phyloP scores from a whole-genome alignment of 306 rosid genomes.

The Cicer arietinum region DNA sequence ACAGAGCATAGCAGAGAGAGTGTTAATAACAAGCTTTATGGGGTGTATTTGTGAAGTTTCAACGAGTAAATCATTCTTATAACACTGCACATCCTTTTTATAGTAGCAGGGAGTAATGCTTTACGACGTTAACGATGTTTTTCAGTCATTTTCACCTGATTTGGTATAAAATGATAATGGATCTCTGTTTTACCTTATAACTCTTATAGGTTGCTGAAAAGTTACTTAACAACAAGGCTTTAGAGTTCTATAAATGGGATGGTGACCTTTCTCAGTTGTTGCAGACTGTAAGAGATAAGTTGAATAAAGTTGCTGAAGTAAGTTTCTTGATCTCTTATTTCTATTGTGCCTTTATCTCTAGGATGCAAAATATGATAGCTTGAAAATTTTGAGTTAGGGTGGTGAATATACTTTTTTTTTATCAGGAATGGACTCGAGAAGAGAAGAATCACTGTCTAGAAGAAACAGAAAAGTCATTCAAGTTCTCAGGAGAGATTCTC shows the following conservation, averaged over 20 bases:
- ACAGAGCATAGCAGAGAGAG: background rate
- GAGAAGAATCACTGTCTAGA: slow-evolving; percentile 95
- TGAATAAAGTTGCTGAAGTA: slow-evolving; percentile 91
- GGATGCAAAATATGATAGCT: too few species aligned
- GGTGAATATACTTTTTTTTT: background rate
- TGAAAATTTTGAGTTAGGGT: too few species aligned
- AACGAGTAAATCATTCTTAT: background rate
- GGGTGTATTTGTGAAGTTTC: slow-evolving; percentile 24
- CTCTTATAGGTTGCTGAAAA: slow-evolving; percentile 50
- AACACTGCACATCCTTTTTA: background rate
- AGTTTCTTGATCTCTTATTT: slow-evolving; percentile 34
- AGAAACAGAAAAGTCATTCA: slow-evolving; percentile 95
- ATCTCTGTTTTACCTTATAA: slow-evolving; percentile 2
- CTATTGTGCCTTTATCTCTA: background rate
- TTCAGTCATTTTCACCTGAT: slow-evolving; percentile 1
- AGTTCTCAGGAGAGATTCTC: slow-evolving; percentile 88
- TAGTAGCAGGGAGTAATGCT: slow-evolving; percentile 13
- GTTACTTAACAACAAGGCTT: slow-evolving; percentile 70
- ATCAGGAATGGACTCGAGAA: slow-evolving; percentile 88
- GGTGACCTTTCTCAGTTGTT: slow-evolving; percentile 77
- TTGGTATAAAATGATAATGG: slow-evolving; percentile 14
- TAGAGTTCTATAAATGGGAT: slow-evolving; percentile 97
- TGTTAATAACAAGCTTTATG: background rate
- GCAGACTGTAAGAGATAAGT: slow-evolving; percentile 88
- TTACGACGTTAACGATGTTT: background rate